Evolutionary conservation across 2,329 filamentous ascomycete species (phyloP).

Genomic region (Cladosporium sp.): DNA sequence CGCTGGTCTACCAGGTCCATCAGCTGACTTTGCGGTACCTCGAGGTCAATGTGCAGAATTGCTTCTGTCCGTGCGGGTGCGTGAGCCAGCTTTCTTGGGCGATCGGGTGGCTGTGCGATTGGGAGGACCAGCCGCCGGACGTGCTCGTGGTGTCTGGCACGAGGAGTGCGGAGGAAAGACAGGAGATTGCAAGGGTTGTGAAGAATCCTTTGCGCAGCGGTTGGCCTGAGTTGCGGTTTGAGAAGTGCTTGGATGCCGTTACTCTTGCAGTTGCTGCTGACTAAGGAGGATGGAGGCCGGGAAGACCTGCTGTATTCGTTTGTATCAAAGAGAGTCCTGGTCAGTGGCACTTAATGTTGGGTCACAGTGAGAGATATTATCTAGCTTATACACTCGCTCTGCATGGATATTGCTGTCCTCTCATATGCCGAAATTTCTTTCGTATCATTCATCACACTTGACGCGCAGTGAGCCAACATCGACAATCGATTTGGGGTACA

Average conservation of each 20-base stretch:
- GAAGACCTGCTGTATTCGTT: background rate
- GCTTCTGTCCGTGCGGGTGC: conserved; percentile 20
- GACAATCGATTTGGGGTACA: background rate
- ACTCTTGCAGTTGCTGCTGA: background rate
- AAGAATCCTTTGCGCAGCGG: background rate
- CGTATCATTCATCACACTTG: background rate
- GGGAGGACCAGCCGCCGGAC: conserved; percentile 17
- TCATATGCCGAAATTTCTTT: background rate
- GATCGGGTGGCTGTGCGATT: conserved; percentile 18
- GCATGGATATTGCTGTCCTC: background rate
- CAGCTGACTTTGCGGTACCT: conserved; percentile 4
- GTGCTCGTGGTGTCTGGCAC: conserved; percentile 21
- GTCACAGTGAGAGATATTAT: background rate
- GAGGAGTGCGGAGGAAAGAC: conserved; percentile 1
- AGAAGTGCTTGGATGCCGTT: conserved; percentile 10
- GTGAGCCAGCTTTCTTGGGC: conserved; percentile 15
- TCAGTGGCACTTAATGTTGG: background rate
- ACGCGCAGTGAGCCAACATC: background rate
- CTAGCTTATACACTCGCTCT: background rate
- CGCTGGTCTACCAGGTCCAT: conserved; percentile 16
- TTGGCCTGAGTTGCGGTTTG: conserved; percentile 1
- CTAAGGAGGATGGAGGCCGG: background rate
- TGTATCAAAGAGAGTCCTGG: background rate
- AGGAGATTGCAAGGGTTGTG: conserved; percentile 13
- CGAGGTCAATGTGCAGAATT: conserved; percentile 21